A percentile compares a stretch with the other conserved stretches of the same genome.
Conservation (phyloP, 176 grass and related monocot genomes). For the Aegilops speltoides region DNA sequence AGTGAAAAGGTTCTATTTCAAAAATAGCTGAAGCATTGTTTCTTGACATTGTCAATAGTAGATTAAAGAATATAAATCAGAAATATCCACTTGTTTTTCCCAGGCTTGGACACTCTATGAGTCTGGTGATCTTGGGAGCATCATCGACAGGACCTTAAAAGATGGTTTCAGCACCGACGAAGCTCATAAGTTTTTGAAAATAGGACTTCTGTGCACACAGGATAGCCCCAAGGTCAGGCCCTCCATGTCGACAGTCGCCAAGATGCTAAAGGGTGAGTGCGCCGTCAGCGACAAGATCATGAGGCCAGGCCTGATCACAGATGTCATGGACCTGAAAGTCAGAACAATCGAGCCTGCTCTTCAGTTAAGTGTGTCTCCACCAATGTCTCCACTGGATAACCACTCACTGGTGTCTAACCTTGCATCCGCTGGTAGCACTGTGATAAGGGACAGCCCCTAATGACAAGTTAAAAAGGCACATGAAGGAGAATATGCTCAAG, state of each 20-base stretch:
- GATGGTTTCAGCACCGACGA: conserved; percentile 40
- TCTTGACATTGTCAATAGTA: neutral
- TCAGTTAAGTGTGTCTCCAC: conserved; percentile 16
- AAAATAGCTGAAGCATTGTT: neutral
- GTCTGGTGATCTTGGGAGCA: conserved; percentile 41
- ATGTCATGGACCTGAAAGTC: conserved; percentile 86
- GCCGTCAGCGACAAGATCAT: conserved; percentile 46
- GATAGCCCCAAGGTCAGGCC: conserved; percentile 66
- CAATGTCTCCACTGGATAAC: conserved; percentile 29
- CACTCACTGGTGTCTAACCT: conserved; percentile 42
- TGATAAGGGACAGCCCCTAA: conserved; percentile 27
- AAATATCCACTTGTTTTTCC: conserved; percentile 21
- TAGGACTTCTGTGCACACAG: conserved; percentile 83
- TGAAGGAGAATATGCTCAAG: neutral
- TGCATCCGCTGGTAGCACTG: conserved; percentile 45
- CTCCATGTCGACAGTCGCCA: conserved; percentile 58
- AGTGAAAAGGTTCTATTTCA: neutral
- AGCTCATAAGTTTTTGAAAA: conserved; percentile 52
- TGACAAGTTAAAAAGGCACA: neutral
- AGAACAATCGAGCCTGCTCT: conserved; percentile 25
- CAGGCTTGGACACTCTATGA: conserved; percentile 75
- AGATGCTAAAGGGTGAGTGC: conserved; percentile 56
- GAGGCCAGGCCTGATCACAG: conserved; percentile 81
- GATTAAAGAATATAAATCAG: conserved; percentile 12
- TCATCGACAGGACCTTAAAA: conserved; percentile 58